Base-by-base conservation (phyloP, 2,329 filamentous ascomycete genomes). In the Clarireedia sp. region DNA sequence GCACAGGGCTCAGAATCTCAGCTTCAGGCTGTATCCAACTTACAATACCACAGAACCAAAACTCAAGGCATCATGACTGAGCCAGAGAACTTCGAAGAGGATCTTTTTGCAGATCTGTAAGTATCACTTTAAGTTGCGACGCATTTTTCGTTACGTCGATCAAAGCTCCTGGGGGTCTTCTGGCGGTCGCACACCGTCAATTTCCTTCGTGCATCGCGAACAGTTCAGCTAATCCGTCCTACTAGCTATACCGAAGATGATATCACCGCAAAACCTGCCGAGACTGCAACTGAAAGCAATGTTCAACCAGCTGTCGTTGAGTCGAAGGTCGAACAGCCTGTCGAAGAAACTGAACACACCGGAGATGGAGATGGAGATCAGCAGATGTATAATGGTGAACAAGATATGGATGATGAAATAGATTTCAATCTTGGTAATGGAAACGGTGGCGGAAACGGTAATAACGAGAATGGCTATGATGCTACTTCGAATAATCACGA, bases 61-160 rank as follows among this genome's bases (percentile, higher is more conserved):
- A 38, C 26, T 43, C 26, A 10, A 50, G 1, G 48, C 70, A 78
- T 49, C 65, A 94, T 92, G 89, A 83, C 88, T 48, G 89, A 94
- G 67, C 77, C 80, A 52, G 88, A 91, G 68, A 88, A 89, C 63
- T 85, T 90, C 64, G 90, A 96, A 65, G 91, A 96, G 68, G 90
- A 96, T 79, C 87, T 96, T 73, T 96, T 96, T 73, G 90, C 90
- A 66, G 91, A 96, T 74, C 82, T 96, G 90, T 96, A 77, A 74
- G 89, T 80, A 55, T 44, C 16, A 46, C 19, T 21, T 19, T 12
- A 33, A 26, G 16, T 10, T 21, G 8, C 9, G n/a, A 36, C 17
- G 50, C 14, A 46, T 10, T 24, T 40, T 46, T 50, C 33, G 16
- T 49, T 16, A 21, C 43, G 19, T 19, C 9, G 45, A 44, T 45